Base-by-base conservation (phyloP, 1,284 basidiomycete species). In the Volvariella volvacea region DNA sequence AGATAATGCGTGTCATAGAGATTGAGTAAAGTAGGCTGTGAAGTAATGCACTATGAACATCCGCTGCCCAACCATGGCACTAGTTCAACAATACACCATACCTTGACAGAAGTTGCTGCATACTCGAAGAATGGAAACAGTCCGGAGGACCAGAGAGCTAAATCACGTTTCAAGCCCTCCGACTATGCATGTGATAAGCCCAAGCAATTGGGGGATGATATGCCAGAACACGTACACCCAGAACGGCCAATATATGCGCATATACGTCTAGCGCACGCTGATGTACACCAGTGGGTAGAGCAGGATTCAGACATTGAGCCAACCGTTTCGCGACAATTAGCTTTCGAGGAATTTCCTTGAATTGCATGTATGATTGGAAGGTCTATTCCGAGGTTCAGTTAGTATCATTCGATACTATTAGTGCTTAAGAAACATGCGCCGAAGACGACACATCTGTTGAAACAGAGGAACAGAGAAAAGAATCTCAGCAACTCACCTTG, bases 111-210 rank as follows among this genome's bases (percentile, higher is more conserved):
- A 4, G 93, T 99, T 12, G 94, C 87, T 3, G 96, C 93, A 64
- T 92, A 97, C 63, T 97, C 92, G 60, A 98, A 98, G 77, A 99
- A 99, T 0, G 96, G 96, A 57, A 99, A 95, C 7, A 99, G 65
- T 2, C 96, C 96, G 3, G 92, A 88, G 0, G 92, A 92, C 96
- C 96, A 99, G 14, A 98, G 73, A 1, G 88, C 76, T 3, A 99
- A 71, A 66, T 99, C 96, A 38, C 84, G 77, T 49, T 81, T 80
- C 34, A 99, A 66, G 6, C 94, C 93, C 54, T 97, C 93, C 1
- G 80, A 76, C 92, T 95, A 55, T 16, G 39, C 44, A 38, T 38
- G 36, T 25, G 19, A 16, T 28, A 15, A 10, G 42, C 21, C 46
- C 38, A 36, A 12, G 6, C 39, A 39, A 39, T 15, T 39, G 52